A percentile compares a stretch with the other conserved stretches of the same genome.
Conservation (phyloP, 805 yeast species). For the Teunomyces cretensis region DNA sequence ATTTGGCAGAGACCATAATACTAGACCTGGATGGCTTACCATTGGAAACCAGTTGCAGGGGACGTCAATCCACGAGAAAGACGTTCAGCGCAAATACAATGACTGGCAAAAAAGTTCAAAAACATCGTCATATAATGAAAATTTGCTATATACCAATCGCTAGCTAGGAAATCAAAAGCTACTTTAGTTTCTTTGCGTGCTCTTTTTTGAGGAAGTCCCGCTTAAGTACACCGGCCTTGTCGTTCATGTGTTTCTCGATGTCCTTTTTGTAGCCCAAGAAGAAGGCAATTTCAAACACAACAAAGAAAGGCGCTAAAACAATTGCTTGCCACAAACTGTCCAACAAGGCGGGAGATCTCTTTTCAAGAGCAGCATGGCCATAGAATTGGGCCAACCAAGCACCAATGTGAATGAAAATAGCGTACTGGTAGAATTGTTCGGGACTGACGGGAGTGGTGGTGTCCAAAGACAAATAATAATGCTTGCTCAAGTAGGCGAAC, state of each 20-base stretch:
- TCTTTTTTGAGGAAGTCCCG: conserved; percentile 27
- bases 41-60: conserved; percentile 77
- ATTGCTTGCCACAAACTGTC: conserved; percentile 84
- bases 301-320: conserved; percentile 89
- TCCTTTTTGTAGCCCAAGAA: conserved; percentile 59
- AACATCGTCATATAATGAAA: neutral
- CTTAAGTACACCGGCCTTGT: conserved; percentile 41
- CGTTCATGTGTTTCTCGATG: conserved; percentile 50
- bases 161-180: neutral
- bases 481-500: conserved; percentile 22
- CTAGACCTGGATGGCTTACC: conserved; percentile 86
- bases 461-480: conserved; percentile 20
- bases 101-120: neutral
- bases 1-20: conserved; percentile 84
- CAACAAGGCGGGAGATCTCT: conserved; percentile 79
- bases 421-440: conserved; percentile 23
- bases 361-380: conserved; percentile 84
- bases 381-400: conserved; percentile 84
- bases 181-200: conserved; percentile 5
- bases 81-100: conserved; percentile 48
- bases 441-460: conserved; percentile 8
- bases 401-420: conserved; percentile 45
- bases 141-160: neutral
- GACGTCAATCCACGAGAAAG: conserved; percentile 55
- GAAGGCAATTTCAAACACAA: conserved; percentile 73